phyloP scores from a whole-genome alignment of 164 flowering plant genomes.

The Tinospora cordifolia region DNA sequence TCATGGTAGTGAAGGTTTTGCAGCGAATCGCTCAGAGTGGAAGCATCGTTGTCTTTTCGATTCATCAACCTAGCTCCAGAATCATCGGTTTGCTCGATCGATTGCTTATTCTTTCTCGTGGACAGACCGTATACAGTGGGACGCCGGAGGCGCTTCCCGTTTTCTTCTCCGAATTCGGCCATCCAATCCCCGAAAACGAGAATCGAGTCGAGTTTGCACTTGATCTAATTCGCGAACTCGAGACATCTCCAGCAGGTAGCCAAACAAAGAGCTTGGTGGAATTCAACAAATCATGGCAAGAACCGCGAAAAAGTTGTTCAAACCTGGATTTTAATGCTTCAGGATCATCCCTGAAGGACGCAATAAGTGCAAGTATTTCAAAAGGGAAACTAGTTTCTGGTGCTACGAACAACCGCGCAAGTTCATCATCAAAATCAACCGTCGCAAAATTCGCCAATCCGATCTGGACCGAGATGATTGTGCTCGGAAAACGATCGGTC shows the following conservation, averaged over 20 bases:
- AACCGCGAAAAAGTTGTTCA: slow-evolving; percentile 6
- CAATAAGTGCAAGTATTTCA: slow-evolving; percentile 72
- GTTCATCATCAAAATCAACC: slow-evolving; percentile 10
- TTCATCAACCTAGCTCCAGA: slow-evolving; percentile 59
- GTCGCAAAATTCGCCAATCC: slow-evolving; percentile 73
- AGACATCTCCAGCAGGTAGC: slow-evolving; percentile 31
- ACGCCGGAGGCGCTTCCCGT: slow-evolving; percentile 41
- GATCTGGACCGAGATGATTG: slow-evolving; percentile 56
- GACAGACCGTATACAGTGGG: slow-evolving; percentile 69
- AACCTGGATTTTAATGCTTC: not conserved
- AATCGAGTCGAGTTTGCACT: slow-evolving; percentile 78
- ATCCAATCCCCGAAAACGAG: slow-evolving; percentile 72
- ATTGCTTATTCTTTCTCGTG: slow-evolving; percentile 63
- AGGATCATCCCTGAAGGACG: slow-evolving; percentile 49
- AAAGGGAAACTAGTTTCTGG: slow-evolving; percentile 80
- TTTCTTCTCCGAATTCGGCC: slow-evolving; percentile 65
- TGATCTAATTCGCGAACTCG: slow-evolving; percentile 72
- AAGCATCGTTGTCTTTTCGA: slow-evolving; percentile 52
- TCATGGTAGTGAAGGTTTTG: slow-evolving; percentile 62
- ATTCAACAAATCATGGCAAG: slow-evolving; percentile 62
- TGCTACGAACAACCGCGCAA: slow-evolving; percentile 25
- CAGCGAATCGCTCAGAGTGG: slow-evolving; percentile 56
- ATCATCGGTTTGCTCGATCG: slow-evolving; percentile 57
- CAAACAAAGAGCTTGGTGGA: slow-evolving; percentile 59
- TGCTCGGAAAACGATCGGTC: slow-evolving; percentile 45